Evolutionary conservation across 768 basidiomycete genomes (phyloP), one percentile per base, ranked within the genome.

Genomic region (Tephrocybe sp.): DNA sequence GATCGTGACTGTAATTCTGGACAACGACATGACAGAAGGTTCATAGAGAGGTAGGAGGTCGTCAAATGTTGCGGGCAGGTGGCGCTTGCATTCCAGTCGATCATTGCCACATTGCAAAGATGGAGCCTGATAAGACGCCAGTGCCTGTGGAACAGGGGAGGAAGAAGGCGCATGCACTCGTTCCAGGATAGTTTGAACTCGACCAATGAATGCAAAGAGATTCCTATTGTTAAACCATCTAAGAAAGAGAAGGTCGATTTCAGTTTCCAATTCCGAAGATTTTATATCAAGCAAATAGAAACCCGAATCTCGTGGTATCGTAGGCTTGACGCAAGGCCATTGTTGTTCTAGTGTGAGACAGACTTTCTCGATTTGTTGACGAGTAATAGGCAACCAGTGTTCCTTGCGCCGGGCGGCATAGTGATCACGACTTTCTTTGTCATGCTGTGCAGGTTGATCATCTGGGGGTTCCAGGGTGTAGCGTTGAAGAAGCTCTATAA

Each of bases 321-420:
- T 31, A 19, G 44, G 44, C 18, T 12, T 21, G 15, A 8, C 15
- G 46, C 56, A 58, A 16, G 54, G 60, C 60, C 61, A 61, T 36
- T 64, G 55, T 9, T 24, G 19, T 43, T 59, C 35, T 9, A 65
- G 39, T 16, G 22, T 4, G 13, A 42, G 16, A 5, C 54, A 39
- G 5, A 56, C 41, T 1, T 54, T 57, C 27, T 39, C 19, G 4
- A 47, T 46, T 41, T 58, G 44, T 16, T 31, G 38, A 11, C 5
- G 27, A 22, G 9, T 19, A 1, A 2, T 5, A 15, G 45, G 15
- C 8, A 44, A n/a, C 27, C 37, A 46, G 6, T 39, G 38, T n/a
- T 6, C 13, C 7, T 32, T 22, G 15, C 44, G 51, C 35, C 59
- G 57, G 18, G 22, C 21, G 7, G 27, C n/a, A 32, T 53, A 46